Evolutionary conservation across 176 grass and related monocot species (phyloP).

Genomic region (Pharus latifolius): DNA sequence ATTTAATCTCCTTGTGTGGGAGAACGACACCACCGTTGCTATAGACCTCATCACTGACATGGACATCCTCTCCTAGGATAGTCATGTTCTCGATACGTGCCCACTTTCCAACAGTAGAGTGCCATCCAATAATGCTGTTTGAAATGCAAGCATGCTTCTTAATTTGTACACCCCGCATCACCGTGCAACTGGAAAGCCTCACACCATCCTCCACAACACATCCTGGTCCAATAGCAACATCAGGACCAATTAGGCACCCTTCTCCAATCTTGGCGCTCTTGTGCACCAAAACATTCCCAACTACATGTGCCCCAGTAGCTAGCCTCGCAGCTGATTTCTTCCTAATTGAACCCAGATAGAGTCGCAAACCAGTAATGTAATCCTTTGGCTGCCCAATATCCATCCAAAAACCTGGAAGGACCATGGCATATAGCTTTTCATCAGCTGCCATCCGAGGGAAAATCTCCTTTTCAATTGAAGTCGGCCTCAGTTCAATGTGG

Average conservation of each 20-base stretch:
- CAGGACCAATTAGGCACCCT: slow-evolving; percentile 43
- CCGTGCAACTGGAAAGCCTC: slow-evolving; percentile 35
- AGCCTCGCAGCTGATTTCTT: slow-evolving; percentile 33
- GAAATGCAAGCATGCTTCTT: slow-evolving; percentile 38
- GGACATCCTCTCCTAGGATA: slow-evolving; percentile 40
- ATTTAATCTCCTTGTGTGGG: slow-evolving; percentile 44
- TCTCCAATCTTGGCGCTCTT: slow-evolving; percentile 42
- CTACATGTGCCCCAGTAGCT: slow-evolving; percentile 13
- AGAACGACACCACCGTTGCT: slow-evolving; percentile 42
- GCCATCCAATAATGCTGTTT: slow-evolving; percentile 41
- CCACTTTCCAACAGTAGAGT: slow-evolving; percentile 38
- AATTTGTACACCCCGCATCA: slow-evolving; percentile 22
- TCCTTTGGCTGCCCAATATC: too few relatives aligned
- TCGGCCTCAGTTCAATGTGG: slow-evolving; percentile 35
- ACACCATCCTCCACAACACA: slow-evolving; percentile 41
- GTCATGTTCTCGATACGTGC: slow-evolving; percentile 41
- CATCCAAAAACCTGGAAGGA: slow-evolving; percentile 51
- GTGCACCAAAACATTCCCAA: slow-evolving; percentile 36
- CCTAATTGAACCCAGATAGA: slow-evolving; percentile 36
- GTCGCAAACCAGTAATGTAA: slow-evolving; percentile 36
- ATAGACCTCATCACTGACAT: slow-evolving; percentile 38
- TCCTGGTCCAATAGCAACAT: slow-evolving; percentile 31
- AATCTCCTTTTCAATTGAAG: slow-evolving; percentile 44
- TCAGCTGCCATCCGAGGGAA: slow-evolving; percentile 37
- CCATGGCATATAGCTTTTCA: slow-evolving; percentile 34